Evolutionary conservation across 257 asterid genomes (phyloP), one percentile per base, ranked within the genome.

Genomic region (Penstemon davidsonii): DNA sequence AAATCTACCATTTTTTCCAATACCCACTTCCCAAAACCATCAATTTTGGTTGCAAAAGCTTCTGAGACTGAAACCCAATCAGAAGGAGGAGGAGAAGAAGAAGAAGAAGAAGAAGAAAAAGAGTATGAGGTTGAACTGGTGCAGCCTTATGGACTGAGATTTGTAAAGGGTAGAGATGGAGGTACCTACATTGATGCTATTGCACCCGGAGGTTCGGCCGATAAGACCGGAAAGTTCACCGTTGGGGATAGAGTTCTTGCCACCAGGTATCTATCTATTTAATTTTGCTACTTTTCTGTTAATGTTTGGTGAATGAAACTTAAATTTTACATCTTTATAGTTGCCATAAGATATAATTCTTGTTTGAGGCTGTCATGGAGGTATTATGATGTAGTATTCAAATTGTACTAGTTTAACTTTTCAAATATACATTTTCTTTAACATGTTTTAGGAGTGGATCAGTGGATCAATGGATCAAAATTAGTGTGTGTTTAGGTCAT

Each of bases 101-200:
- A 12, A 8, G 76, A 47, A 5, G 7, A 12, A 8, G 77, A 75
- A 12, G 85, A 77, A 39, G 85, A 77, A 1, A 37, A 78, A 74
- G 92, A 83, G 78, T 92, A 92, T 67, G 96, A 88, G 78, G 97
- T 92, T 0, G 98, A 86, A 44, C 5, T 92, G 53, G 78, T 81
- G 50, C 93, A 90, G 84, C 97, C 97, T 0, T 85, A 75, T 54
- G 97, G 98, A 9, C 58, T 92, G 36, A 92, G 68, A 68, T 92
- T 92, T 55, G 70, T 86, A 0, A 92, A 92, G 79, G 97, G 97
- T 1, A 84, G 94, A 82, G 97, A 92, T 70, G 97, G 97, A n/a
- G 96, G 96, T 4, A 92, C 93, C 67, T 92, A 90, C 55, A 90
- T 92, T 52, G 98, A 92, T 53, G 98, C 96, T 70, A 88, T 92